Evolutionary conservation across 192 early-diverging fungal species (phyloP).

Genomic region (Entophlyctis helioformis): DNA sequence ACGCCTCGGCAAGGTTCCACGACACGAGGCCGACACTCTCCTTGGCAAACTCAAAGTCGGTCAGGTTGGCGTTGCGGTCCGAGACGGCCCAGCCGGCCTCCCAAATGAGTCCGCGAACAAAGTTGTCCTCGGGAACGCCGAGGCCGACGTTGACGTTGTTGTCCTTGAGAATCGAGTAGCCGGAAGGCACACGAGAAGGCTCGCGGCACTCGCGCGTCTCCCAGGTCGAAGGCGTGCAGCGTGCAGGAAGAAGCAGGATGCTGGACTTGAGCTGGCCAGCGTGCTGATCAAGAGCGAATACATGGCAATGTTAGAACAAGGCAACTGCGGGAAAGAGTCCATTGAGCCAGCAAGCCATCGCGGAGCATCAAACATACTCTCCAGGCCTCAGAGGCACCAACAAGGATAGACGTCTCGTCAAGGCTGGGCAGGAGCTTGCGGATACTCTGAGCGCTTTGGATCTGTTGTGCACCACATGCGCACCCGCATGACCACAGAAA

Average conservation of each 20-base stretch:
- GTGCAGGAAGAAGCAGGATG: slow-evolving; percentile 50
- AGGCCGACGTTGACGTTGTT: slow-evolving; percentile 52
- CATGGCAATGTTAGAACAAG: no score
- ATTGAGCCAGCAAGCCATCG: no score
- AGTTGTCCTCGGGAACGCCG: slow-evolving; percentile 31
- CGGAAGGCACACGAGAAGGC: slow-evolving; percentile 34
- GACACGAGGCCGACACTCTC: slow-evolving; percentile 61
- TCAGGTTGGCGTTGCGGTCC: slow-evolving; percentile 13
- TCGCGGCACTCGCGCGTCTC: slow-evolving; percentile 47
- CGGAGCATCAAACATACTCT: no score
- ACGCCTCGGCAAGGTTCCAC: slow-evolving; percentile 57
- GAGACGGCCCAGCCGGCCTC: slow-evolving; percentile 70
- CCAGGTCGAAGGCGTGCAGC: slow-evolving; percentile 52
- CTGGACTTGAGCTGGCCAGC: slow-evolving; percentile 40
- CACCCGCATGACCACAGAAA: no score
- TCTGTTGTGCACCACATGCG: no score
- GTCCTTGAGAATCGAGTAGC: slow-evolving; percentile 34
- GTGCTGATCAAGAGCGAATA: no score
- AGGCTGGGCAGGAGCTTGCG: no score
- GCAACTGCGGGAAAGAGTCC: no score
- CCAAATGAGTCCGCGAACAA: slow-evolving; percentile 57
- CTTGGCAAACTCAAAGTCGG: slow-evolving; percentile 20
- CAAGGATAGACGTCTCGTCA: no score
- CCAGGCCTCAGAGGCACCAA: no score
- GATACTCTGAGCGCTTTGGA: no score